Conservation (phyloP, 1,139 yeast genomes). For the Pichia norvegensis region DNA sequence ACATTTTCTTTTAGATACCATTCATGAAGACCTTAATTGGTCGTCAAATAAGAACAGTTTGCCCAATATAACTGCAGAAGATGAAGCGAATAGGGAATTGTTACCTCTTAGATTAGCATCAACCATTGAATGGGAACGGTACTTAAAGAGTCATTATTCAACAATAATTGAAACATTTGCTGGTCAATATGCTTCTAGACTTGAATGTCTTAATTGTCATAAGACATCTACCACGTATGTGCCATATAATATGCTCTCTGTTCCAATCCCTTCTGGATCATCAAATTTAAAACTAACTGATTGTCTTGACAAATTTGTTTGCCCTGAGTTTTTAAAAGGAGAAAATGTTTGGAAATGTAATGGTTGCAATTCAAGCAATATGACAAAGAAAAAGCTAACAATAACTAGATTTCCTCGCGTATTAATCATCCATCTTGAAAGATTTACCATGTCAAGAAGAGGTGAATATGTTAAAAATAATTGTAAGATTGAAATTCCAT, state of each 20-base stretch:
- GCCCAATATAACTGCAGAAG: conserved; percentile 60
- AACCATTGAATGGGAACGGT: conserved; percentile 91
- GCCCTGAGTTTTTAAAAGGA: conserved; percentile 60
- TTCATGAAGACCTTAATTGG: conserved; percentile 56
- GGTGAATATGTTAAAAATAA: conserved; percentile 10
- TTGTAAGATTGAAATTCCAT: conserved; percentile 8
- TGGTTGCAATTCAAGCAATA: conserved; percentile 41
- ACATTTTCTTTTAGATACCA: conserved; percentile 53
- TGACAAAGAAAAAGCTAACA: conserved; percentile 47
- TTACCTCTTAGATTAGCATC: conserved; percentile 80
- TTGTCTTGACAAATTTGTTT: conserved; percentile 59
- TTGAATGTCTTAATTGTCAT: conserved; percentile 69
- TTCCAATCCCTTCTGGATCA: conserved; percentile 52
- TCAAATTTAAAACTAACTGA: conserved; percentile 39
- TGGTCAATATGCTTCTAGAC: conserved; percentile 62
- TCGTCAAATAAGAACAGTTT: conserved; percentile 34
- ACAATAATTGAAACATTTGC: conserved; percentile 61
- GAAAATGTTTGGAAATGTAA: conserved; percentile 81
- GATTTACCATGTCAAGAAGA: conserved; percentile 38
- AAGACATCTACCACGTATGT: conserved; percentile 80
- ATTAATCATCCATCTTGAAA: conserved; percentile 61
- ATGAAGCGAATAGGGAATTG: conserved; percentile 66
- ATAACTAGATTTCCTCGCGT: conserved; percentile 60
- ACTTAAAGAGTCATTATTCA: conserved; percentile 76
- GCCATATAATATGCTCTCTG: conserved; percentile 59